Evolutionary conservation across 176 grass and related monocot genomes (phyloP).

Genomic region (Luzula sylvatica): DNA sequence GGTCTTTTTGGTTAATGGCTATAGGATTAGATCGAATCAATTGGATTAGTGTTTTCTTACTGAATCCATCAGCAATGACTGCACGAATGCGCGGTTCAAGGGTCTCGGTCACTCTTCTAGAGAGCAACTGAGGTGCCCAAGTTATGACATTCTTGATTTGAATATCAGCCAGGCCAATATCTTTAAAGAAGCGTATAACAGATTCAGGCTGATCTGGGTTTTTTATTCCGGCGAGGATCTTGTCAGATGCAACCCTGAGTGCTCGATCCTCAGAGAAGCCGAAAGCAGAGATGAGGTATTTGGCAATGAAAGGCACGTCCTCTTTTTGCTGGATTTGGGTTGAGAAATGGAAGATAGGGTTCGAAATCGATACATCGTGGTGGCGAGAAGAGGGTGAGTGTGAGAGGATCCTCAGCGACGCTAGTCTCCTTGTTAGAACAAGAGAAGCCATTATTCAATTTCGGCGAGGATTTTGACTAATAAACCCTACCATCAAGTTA

Average conservation of each 20-base stretch:
- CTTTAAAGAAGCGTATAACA: background rate
- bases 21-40: background rate
- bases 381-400: no score
- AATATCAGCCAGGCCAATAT: background rate
- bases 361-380: no score
- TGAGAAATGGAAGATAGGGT: no score
- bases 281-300: background rate
- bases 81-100: background rate
- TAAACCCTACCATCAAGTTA: no score
- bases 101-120: background rate
- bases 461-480: no score
- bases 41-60: background rate
- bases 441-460: no score
- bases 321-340: no score
- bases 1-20: background rate
- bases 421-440: no score
- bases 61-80: background rate
- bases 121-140: background rate
- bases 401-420: no score
- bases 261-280: no score
- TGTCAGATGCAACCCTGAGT: background rate
- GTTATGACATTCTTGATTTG: background rate
- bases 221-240: background rate
- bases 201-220: background rate
- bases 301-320: no score